Percentiles rank a stretch among this genome's conserved stretches.
phyloP scores from a whole-genome alignment of 345 rosid genomes.

The Syzygium aromaticum region DNA sequence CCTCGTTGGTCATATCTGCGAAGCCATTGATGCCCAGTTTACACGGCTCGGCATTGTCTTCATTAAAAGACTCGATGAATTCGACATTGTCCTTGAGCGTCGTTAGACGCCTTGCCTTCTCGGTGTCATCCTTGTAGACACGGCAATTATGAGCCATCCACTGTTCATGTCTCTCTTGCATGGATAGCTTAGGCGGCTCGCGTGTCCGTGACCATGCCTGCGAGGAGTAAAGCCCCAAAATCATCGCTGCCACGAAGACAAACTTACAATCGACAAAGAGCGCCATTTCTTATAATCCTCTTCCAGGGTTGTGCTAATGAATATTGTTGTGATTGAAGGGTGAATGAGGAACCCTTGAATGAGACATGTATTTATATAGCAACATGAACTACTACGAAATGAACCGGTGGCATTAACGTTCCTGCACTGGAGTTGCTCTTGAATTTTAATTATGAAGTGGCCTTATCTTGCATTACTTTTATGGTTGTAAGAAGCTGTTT shows the following conservation, averaged over 20 bases:
- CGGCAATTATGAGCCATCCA: constrained; percentile 28
- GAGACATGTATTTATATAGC: background rate
- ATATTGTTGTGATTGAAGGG: background rate
- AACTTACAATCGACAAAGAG: background rate
- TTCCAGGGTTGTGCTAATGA: background rate
- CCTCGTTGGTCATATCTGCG: constrained; percentile 8
- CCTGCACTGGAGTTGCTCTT: background rate
- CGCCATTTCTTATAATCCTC: background rate
- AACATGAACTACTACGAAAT: background rate
- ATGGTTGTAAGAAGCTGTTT: background rate
- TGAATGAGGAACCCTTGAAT: background rate
- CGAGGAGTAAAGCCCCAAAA: constrained; percentile 4
- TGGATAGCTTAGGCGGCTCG: constrained; percentile 13
- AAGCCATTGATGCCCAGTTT: constrained; percentile 8
- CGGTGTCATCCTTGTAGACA: constrained; percentile 12
- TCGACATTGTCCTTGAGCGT: constrained; percentile 30
- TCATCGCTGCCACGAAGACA: background rate
- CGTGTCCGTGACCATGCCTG: constrained; percentile 11
- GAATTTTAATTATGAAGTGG: background rate
- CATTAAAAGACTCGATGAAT: constrained; percentile 27
- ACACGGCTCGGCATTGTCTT: constrained; percentile 4
- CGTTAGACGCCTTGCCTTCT: constrained; percentile 21
- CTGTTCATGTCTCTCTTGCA: constrained; percentile 10
- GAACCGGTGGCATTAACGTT: background rate
- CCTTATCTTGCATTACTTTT: too few species aligned